phyloP scores from a whole-genome alignment of 2,329 filamentous ascomycete genomes.

The Metarhizium guizhouense region DNA sequence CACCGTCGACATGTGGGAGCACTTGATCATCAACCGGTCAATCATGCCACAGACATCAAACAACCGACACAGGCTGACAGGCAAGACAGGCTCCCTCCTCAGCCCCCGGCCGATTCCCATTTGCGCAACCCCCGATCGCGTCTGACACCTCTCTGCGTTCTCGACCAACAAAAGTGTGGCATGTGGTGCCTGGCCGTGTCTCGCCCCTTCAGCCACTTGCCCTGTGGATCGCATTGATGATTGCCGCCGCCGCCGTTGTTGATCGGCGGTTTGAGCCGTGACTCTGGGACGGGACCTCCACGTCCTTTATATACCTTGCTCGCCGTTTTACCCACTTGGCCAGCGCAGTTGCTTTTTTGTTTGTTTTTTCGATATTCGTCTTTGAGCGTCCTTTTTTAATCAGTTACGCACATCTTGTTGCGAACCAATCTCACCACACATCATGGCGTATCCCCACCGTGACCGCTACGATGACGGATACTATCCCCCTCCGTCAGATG shows the following conservation, averaged over 20 bases:
- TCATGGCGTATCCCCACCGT: conserved; percentile 13
- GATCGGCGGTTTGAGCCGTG: background rate
- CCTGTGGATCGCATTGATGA: background rate
- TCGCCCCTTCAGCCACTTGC: background rate
- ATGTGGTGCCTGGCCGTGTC: background rate
- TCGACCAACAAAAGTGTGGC: background rate
- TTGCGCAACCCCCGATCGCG: background rate
- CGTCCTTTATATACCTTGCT: background rate
- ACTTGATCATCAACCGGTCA: background rate
- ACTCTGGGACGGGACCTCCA: background rate
- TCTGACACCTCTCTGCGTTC: background rate
- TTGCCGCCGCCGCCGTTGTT: background rate
- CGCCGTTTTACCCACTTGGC: background rate
- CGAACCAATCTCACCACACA: background rate
- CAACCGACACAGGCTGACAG: too few relatives aligned
- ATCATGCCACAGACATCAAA: background rate
- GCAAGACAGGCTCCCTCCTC: background rate
- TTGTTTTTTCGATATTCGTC: background rate
- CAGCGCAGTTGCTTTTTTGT: background rate
- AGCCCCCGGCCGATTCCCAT: background rate
- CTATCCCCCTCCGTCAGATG: conserved; percentile 4
- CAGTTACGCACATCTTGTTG: background rate
- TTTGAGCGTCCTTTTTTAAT: background rate
- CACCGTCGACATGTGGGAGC: background rate
- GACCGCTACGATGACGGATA: conserved; percentile 18